These are phyloP conservation scores for Ascomycota sp. DNA, from an alignment of 2,329 filamentous ascomycete species.

Conservation along the genomic window DNA sequence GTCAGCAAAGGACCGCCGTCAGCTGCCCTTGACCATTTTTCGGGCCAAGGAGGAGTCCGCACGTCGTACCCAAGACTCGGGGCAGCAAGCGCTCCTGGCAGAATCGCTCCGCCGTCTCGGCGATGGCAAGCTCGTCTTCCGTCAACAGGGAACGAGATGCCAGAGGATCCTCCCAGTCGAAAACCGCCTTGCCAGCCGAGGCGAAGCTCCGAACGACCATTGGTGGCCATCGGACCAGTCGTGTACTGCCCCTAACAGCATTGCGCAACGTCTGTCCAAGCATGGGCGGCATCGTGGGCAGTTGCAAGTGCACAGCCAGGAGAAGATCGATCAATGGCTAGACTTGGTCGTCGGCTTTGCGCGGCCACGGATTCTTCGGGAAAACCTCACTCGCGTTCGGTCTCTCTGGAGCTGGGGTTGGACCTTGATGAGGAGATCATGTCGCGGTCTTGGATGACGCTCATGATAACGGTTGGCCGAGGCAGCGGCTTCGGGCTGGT, in stretches of 20 bases:
- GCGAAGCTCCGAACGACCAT: conserved; percentile 12
- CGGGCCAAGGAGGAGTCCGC: neutral
- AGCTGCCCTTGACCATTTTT: too few relatives aligned
- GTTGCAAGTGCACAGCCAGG: too few relatives aligned
- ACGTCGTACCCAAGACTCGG: conserved; percentile 51
- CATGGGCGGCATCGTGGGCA: conserved; percentile 4
- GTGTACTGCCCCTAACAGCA: conserved; percentile 6
- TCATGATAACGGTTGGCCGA: too few relatives aligned
- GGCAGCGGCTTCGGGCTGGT: too few relatives aligned
- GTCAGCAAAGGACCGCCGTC: neutral
- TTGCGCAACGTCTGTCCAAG: conserved; percentile 11
- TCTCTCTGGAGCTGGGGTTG: too few relatives aligned
- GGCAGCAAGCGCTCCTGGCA: conserved; percentile 79
- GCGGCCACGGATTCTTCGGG: too few relatives aligned
- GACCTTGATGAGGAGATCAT: too few relatives aligned
- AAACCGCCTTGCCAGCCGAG: conserved; percentile 19
- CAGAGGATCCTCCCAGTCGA: conserved; percentile 86
- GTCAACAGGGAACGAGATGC: conserved; percentile 53
- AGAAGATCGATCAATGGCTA: too few relatives aligned
- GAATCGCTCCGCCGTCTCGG: conserved; percentile 77
- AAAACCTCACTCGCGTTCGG: too few relatives aligned
- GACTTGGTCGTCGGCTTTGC: too few relatives aligned
- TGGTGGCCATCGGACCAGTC: conserved; percentile 6
- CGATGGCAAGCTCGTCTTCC: conserved; percentile 74
- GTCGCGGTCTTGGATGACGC: too few relatives aligned